Conservation (phyloP, 805 yeast genomes). For the Jamesozyma gamospora region DNA sequence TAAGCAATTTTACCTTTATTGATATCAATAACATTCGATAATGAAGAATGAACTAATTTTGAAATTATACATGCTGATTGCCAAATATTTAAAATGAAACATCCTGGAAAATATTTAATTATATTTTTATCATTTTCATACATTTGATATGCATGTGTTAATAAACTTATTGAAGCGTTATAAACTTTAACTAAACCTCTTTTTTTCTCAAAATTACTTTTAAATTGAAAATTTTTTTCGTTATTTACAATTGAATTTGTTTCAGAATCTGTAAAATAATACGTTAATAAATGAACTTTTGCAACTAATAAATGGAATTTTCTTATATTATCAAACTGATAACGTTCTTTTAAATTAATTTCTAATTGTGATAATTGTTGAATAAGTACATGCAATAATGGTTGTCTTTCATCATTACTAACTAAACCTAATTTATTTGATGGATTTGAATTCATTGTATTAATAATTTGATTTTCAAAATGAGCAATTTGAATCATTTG, state of each 20-base stretch:
- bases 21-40: constrained; percentile 55
- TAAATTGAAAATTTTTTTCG: constrained; percentile 6
- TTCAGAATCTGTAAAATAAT: constrained; percentile 56
- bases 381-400: constrained; percentile 60
- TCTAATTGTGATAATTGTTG: constrained; percentile 73
- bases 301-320: constrained; percentile 61
- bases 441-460: constrained; percentile 62
- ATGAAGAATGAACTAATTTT: constrained; percentile 65
- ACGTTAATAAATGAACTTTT: constrained; percentile 72
- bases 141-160: constrained; percentile 57
- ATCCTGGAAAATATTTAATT: constrained; percentile 73
- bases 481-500: constrained; percentile 77
- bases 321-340: constrained; percentile 53
- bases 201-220: constrained; percentile 46
- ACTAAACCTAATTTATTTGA: constrained; percentile 56
- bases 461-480: constrained; percentile 77
- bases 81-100: constrained; percentile 76
- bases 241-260: constrained; percentile 35
- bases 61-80: constrained; percentile 83
- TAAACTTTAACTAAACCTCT: constrained; percentile 69
- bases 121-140: constrained; percentile 50
- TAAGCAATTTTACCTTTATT: constrained; percentile 64
- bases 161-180: constrained; percentile 64
- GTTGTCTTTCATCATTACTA: constrained; percentile 60
- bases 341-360: constrained; percentile 33